Evolutionary conservation across 768 basidiomycete genomes (phyloP).

Genomic region (Saitozyma podzolica): DNA sequence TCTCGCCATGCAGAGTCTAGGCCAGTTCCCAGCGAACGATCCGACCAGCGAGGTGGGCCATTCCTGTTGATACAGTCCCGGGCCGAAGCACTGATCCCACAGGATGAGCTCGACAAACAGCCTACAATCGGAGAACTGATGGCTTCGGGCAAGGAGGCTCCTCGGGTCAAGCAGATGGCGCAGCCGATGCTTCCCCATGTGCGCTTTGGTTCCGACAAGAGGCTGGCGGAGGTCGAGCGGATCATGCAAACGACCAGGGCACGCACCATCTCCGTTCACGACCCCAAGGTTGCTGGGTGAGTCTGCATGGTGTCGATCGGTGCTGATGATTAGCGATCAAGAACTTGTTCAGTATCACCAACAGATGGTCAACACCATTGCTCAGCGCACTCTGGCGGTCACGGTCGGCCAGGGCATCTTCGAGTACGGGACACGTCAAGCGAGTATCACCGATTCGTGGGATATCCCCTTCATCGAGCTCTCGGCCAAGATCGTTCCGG

Average conservation of each 20-base stretch:
- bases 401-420: conserved; percentile 85
- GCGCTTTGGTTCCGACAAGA: conserved; percentile 84
- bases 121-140: conserved; percentile 1
- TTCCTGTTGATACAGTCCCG: neutral
- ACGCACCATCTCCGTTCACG: conserved; percentile 64
- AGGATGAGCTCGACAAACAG: neutral
- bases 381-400: conserved; percentile 83
- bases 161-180: conserved; percentile 57
- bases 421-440: conserved; percentile 77
- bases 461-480: conserved; percentile 49
- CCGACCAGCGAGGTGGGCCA: too few relatives aligned
- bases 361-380: conserved; percentile 72
- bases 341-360: conserved; percentile 86
- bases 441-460: conserved; percentile 59
- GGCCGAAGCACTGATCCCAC: too few relatives aligned
- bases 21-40: too few relatives aligned
- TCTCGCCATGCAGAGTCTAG: conserved; percentile 58
- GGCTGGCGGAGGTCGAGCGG: conserved; percentile 85
- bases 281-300: conserved; percentile 71
- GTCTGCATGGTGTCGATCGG: conserved; percentile 28
- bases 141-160: neutral
- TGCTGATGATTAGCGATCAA: conserved; percentile 64
- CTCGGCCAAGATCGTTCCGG: conserved; percentile 49
- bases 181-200: conserved; percentile 64
- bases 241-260: conserved; percentile 80